These are phyloP conservation scores for Leccinum rimulosum DNA, from an alignment of 768 basidiomycete species.

Conservation along the genomic window DNA sequence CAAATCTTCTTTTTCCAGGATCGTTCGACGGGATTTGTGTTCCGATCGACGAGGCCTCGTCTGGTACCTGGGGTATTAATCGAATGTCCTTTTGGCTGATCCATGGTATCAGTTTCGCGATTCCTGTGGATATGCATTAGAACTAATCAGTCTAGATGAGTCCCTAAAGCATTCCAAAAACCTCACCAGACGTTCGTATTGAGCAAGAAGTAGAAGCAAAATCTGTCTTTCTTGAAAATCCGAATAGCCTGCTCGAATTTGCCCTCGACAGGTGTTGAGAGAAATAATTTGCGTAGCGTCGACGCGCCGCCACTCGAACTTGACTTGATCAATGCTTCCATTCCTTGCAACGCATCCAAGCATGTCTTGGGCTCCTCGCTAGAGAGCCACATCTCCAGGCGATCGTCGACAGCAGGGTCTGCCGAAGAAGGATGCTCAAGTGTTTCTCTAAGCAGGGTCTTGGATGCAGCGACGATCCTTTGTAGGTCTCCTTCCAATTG, in stretches of 20 bases:
- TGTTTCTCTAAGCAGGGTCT: background rate
- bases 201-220: background rate
- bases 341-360: background rate
- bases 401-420: background rate
- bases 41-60: background rate
- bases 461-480: background rate
- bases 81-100: background rate
- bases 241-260: background rate
- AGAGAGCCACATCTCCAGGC: background rate
- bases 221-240: background rate
- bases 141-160: background rate
- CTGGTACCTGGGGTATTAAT: background rate
- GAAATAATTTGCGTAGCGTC: background rate
- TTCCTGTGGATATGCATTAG: background rate
- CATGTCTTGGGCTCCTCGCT: background rate
- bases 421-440: background rate
- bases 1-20: background rate
- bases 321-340: background rate
- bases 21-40: background rate
- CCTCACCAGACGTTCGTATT: background rate
- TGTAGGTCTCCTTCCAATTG: background rate
- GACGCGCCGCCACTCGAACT: background rate
- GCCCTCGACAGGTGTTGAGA: background rate
- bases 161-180: background rate
- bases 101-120: background rate